These are phyloP conservation scores for Phytophthora fragariae DNA, from an alignment of 352 stramenopile species.

Conservation along the genomic window DNA sequence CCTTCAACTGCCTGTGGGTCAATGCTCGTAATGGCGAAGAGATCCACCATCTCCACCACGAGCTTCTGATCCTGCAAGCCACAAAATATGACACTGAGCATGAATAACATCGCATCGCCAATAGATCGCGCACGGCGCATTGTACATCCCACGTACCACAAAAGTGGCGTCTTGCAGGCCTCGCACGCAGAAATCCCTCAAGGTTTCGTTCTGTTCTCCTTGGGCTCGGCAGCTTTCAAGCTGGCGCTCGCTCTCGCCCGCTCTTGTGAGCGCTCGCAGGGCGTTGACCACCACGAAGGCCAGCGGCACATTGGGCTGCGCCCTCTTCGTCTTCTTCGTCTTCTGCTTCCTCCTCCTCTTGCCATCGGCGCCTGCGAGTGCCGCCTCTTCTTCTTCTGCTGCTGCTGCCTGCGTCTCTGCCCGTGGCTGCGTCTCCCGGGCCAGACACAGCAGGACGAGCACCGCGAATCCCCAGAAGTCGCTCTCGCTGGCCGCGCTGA, in stretches of 20 bases:
- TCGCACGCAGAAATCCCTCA: conserved; percentile 42
- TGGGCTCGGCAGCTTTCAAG: conserved; percentile 15
- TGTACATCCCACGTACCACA: conserved; percentile 16
- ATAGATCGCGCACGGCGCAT: background rate
- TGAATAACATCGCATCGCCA: background rate
- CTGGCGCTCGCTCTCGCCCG: conserved; percentile 1
- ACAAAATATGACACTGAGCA: background rate
- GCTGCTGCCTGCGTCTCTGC: background rate
- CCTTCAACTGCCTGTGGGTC: conserved; percentile 18
- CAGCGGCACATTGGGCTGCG: conserved; percentile 60
- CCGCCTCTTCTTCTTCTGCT: background rate
- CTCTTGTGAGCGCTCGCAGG: conserved; percentile 46
- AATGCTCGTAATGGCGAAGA: conserved; percentile 52
- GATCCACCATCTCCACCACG: conserved; percentile 63
- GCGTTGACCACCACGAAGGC: conserved; percentile 68
- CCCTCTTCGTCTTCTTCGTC: conserved; percentile 39
- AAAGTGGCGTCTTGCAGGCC: conserved; percentile 28
- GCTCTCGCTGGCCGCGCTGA: conserved; percentile 8
- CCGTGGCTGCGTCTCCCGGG: conserved; percentile 22
- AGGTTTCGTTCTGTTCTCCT: conserved; percentile 30
- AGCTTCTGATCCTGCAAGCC: conserved; percentile 57
- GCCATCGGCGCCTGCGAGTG: too few relatives aligned
- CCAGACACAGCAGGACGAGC: conserved; percentile 49
- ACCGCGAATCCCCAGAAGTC: conserved; percentile 52
- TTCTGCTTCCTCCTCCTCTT: conserved; percentile 24